A percentile compares a stretch with the other conserved stretches of the same genome.
phyloP scores from a whole-genome alignment of 2,329 filamentous ascomycete species.

The Aspergillus pseudoviridinutans region DNA sequence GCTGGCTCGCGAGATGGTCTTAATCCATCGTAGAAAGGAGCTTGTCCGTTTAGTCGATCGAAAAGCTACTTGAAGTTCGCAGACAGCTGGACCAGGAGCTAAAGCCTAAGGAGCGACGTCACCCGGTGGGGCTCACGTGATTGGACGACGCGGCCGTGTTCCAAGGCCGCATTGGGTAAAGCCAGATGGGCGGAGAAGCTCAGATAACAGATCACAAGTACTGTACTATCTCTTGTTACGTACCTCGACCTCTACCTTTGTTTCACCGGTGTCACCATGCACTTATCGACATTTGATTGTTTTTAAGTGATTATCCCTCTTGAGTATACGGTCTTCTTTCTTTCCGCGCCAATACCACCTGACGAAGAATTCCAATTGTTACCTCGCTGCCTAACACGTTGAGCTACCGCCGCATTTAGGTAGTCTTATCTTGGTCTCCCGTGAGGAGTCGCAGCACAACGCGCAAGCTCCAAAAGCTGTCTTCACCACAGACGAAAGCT shows the following conservation, averaged over 20 bases:
- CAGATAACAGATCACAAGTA: not conserved
- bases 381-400: not conserved
- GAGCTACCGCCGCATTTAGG: not conserved
- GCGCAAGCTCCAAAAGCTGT: not conserved
- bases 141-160: slow-evolving; percentile 6
- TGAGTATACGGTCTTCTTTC: not conserved
- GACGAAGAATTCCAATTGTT: not conserved
- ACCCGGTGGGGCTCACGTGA: slow-evolving; percentile 8
- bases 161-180: not conserved
- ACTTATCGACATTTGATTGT: not conserved
- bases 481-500: not conserved
- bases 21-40: not conserved
- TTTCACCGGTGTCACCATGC: not conserved
- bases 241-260: not conserved
- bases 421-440: not conserved
- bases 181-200: not conserved
- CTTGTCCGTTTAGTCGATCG: not conserved
- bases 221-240: not conserved
- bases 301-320: not conserved
- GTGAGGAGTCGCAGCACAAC: not conserved
- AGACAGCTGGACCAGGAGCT: not conserved
- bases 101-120: not conserved
- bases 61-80: not conserved
- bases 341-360: not conserved
- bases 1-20: not conserved